Evolutionary conservation across 2,329 filamentous ascomycete genomes (phyloP).

Genomic region (Rhinocladiella mackenziei): DNA sequence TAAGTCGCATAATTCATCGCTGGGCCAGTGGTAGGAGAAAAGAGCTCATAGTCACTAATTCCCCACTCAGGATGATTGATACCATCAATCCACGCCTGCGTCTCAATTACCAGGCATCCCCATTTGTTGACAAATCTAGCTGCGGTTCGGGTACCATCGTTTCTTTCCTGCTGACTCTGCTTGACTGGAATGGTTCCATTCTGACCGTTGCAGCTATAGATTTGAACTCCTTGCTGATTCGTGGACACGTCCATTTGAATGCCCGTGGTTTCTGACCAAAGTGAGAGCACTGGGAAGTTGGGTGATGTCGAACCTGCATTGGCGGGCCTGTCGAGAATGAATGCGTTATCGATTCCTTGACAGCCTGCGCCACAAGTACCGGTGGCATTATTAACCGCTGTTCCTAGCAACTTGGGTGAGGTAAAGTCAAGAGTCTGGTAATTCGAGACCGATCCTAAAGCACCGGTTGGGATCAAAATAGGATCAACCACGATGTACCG

Average conservation of each 20-base stretch:
- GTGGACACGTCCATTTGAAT: conserved; percentile 77
- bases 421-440: conserved; percentile 64
- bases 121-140: conserved; percentile 56
- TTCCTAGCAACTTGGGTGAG: conserved; percentile 71
- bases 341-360: conserved; percentile 71
- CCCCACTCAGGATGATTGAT: conserved; percentile 92
- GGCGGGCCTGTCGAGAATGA: conserved; percentile 43
- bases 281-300: conserved; percentile 52
- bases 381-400: conserved; percentile 59
- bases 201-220: conserved; percentile 77
- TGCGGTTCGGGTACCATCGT: conserved; percentile 53
- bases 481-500: conserved; percentile 49
- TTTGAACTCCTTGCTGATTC: conserved; percentile 82
- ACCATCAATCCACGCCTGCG: conserved; percentile 88
- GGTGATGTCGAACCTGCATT: conserved; percentile 30
- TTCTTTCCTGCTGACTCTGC: conserved; percentile 45
- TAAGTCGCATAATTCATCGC: conserved; percentile 44
- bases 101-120: conserved; percentile 85
- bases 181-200: conserved; percentile 57
- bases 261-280: conserved; percentile 66
- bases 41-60: conserved; percentile 48
- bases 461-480: conserved; percentile 70
- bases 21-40: conserved; percentile 39
- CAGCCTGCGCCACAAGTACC: conserved; percentile 79
- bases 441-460: conserved; percentile 72